A percentile compares a stretch with the other conserved stretches of the same genome.
phyloP scores from a whole-genome alignment of 805 yeast genomes.

The Metschnikowia aberdeeniae region DNA sequence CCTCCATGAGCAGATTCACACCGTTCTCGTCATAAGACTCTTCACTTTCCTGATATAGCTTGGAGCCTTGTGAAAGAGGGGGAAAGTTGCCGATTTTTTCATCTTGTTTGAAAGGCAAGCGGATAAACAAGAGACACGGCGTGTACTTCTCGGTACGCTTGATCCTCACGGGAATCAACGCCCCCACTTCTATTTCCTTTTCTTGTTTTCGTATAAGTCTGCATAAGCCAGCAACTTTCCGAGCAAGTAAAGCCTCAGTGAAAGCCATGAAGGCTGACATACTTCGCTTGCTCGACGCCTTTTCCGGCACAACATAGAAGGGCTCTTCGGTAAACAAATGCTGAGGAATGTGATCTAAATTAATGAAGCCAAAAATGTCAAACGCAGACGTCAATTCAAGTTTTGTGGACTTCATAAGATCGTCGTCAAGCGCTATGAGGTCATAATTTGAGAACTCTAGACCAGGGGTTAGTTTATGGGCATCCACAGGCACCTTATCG shows the following conservation, averaged over 20 bases:
- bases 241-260: constrained; percentile 48
- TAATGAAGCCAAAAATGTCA: constrained; percentile 61
- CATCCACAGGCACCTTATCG: constrained; percentile 28
- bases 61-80: constrained; percentile 13
- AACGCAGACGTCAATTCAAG: constrained; percentile 49
- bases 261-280: constrained; percentile 29
- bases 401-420: constrained; percentile 40
- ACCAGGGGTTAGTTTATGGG: constrained; percentile 49
- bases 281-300: constrained; percentile 32
- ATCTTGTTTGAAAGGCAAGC: constrained; percentile 75
- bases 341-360: constrained; percentile 46
- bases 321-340: constrained; percentile 61
- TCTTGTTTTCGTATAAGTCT: constrained; percentile 53
- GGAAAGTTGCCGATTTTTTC: constrained; percentile 57
- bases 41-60: not conserved
- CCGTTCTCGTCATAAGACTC: not conserved
- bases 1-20: constrained; percentile 28
- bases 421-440: constrained; percentile 43
- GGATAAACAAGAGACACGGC: constrained; percentile 46
- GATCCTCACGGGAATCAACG: constrained; percentile 44
- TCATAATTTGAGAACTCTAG: constrained; percentile 59
- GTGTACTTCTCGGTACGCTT: constrained; percentile 10
- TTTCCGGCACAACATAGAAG: constrained; percentile 45
- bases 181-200: constrained; percentile 49
- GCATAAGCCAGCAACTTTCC: constrained; percentile 52